A percentile compares a stretch with the other conserved stretches of the same genome.
Conservation (phyloP, 441 rosid species). For the Eutrema salsugineum region DNA sequence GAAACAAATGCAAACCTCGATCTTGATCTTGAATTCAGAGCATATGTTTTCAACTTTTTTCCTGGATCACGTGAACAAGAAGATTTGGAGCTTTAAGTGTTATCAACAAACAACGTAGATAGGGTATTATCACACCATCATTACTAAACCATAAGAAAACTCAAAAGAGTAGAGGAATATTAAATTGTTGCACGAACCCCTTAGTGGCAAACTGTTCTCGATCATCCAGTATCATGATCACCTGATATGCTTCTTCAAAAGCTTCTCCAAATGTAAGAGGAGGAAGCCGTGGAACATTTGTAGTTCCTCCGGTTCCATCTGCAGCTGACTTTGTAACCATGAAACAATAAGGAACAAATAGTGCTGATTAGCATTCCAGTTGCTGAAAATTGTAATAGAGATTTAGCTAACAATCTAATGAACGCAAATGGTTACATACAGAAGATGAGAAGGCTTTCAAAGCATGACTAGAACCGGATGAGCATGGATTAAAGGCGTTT, state of each 20-base stretch:
- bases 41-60: constrained; percentile 68
- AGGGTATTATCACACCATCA: background rate
- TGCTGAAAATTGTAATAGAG: background rate
- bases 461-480: constrained; percentile 29
- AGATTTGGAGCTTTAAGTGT: background rate
- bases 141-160: constrained; percentile 1
- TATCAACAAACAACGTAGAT: background rate
- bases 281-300: constrained; percentile 48
- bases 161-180: background rate
- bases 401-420: background rate
- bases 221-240: constrained; percentile 76
- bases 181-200: constrained; percentile 49
- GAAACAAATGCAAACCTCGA: constrained; percentile 46
- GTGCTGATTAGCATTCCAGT: constrained; percentile 5
- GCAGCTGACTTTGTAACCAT: constrained; percentile 39
- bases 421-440: constrained; percentile 44
- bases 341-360: background rate
- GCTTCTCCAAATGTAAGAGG: constrained; percentile 73
- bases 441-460: constrained; percentile 63
- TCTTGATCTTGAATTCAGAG: constrained; percentile 65
- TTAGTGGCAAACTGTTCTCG: constrained; percentile 79
- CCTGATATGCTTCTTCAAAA: constrained; percentile 77
- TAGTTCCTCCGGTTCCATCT: constrained; percentile 31
- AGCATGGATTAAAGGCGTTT: constrained; percentile 26
- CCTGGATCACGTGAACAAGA: constrained; percentile 36